Evolutionary conservation across 805 yeast genomes (phyloP).

Genomic region (Spencermartinsiella europaea): DNA sequence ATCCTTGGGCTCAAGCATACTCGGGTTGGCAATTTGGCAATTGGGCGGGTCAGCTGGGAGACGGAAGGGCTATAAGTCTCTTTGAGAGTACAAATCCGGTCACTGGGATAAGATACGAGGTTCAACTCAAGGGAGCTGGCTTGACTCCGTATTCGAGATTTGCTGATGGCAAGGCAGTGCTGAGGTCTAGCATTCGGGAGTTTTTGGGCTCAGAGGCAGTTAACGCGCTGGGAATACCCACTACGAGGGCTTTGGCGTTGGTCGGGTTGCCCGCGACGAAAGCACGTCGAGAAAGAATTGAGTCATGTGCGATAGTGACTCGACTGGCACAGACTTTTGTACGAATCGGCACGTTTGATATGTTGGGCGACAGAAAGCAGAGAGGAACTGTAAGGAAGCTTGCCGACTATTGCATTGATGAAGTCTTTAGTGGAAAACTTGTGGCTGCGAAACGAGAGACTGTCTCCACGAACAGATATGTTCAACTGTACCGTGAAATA

Average conservation of each 20-base stretch:
- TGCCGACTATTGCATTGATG: slow-evolving; percentile 66
- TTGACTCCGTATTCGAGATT: slow-evolving; percentile 87
- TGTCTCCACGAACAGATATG: slow-evolving; percentile 53
- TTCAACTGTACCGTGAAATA: slow-evolving; percentile 64
- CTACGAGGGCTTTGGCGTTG: slow-evolving; percentile 77
- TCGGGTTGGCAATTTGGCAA: slow-evolving; percentile 97
- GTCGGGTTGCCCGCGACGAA: slow-evolving; percentile 65
- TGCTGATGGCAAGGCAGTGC: slow-evolving; percentile 94
- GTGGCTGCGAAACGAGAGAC: slow-evolving; percentile 24
- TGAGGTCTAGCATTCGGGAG: slow-evolving; percentile 84
- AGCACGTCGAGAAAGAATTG: slow-evolving; percentile 64
- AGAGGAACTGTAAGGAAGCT: slow-evolving; percentile 54
- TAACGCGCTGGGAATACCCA: slow-evolving; percentile 75
- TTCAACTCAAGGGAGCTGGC: slow-evolving; percentile 92
- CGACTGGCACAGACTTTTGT: slow-evolving; percentile 85
- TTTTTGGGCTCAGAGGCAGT: slow-evolving; percentile 80
- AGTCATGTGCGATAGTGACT: slow-evolving; percentile 78
- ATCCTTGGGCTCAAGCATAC: slow-evolving; percentile 86
- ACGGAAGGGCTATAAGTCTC: slow-evolving; percentile 82
- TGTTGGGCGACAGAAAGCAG: slow-evolving; percentile 70
- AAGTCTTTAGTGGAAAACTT: slow-evolving; percentile 46
- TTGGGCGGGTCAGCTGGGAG: slow-evolving; percentile 97
- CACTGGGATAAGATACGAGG: slow-evolving; percentile 45
- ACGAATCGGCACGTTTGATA: slow-evolving; percentile 82
- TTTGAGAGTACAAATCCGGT: slow-evolving; percentile 56